phyloP scores from a whole-genome alignment of 441 rosid genomes.

The Hypseocharis bilobata region DNA sequence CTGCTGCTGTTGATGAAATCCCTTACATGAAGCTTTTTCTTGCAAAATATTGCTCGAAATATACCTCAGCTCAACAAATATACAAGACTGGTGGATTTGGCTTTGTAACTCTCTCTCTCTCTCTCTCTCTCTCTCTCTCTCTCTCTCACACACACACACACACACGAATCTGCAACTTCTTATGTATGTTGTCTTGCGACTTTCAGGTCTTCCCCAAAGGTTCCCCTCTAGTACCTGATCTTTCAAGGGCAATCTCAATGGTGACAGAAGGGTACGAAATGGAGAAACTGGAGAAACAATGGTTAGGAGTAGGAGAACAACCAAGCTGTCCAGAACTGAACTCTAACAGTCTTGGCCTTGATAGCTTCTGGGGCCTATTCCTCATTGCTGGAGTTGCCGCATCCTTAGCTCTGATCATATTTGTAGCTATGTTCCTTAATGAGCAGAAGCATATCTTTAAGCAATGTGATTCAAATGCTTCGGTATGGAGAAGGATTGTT shows the following conservation, averaged over 20 bases:
- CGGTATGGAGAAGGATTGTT: slow-evolving; percentile 20
- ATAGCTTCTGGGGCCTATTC: slow-evolving; percentile 55
- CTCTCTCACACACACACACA: too few relatives aligned
- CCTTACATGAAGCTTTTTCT: slow-evolving; percentile 34
- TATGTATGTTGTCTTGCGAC: not conserved
- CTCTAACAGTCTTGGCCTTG: slow-evolving; percentile 37
- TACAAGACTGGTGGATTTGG: slow-evolving; percentile 54
- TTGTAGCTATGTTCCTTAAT: slow-evolving; percentile 22
- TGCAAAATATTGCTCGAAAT: slow-evolving; percentile 38
- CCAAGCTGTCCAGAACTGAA: slow-evolving; percentile 28
- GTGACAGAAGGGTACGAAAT: slow-evolving; percentile 45
- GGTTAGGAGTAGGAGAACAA: slow-evolving; percentile 34
- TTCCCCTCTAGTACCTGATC: slow-evolving; percentile 49
- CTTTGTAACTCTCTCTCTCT: slow-evolving; percentile 29
- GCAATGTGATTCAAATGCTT: slow-evolving; percentile 4
- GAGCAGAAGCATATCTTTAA: slow-evolving; percentile 17
- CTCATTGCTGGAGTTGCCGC: slow-evolving; percentile 34
- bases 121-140: not conserved
- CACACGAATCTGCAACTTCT: too few relatives aligned
- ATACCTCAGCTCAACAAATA: slow-evolving; percentile 34
- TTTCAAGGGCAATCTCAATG: slow-evolving; percentile 51
- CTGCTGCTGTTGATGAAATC: slow-evolving; percentile 47
- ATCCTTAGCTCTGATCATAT: slow-evolving; percentile 31
- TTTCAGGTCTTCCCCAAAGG: slow-evolving; percentile 43
- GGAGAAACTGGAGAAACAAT: slow-evolving; percentile 29